These are phyloP conservation scores for Pelargonium citronellum DNA, from an alignment of 441 rosid species.

Conservation along the genomic window DNA sequence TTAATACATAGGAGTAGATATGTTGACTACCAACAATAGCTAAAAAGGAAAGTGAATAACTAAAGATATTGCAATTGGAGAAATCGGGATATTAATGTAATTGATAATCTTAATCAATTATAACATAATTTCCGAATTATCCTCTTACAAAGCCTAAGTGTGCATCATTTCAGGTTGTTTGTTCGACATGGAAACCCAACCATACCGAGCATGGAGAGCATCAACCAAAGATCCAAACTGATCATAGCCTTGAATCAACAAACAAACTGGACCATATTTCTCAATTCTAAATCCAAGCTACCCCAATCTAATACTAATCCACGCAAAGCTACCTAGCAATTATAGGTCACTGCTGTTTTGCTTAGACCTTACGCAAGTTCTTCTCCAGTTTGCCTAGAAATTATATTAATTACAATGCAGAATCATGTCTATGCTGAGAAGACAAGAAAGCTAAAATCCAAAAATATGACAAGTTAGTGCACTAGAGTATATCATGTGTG, in stretches of 20 bases:
- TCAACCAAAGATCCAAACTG: neutral
- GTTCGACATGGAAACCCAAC: neutral
- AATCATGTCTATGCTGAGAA: neutral
- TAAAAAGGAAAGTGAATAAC: too few relatives aligned
- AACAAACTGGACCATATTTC: neutral
- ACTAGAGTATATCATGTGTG: neutral
- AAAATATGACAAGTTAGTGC: neutral
- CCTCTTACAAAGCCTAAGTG: neutral
- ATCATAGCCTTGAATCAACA: slow-evolving; percentile 1
- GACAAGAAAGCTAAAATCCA: slow-evolving; percentile 1
- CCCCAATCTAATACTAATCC: neutral
- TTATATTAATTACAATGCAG: slow-evolving; percentile 8
- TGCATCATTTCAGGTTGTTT: neutral
- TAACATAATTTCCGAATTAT: too few relatives aligned
- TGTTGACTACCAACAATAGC: too few relatives aligned
- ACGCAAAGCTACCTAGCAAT: neutral
- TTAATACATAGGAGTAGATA: too few relatives aligned
- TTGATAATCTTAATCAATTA: too few relatives aligned
- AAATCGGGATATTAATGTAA: too few relatives aligned
- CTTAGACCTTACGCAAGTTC: slow-evolving; percentile 9
- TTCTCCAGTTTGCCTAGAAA: neutral
- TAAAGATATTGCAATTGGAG: too few relatives aligned
- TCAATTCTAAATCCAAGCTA: neutral
- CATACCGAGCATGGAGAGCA: neutral
- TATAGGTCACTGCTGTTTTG: neutral